Evolutionary conservation across 129 eudicot species (phyloP), one percentile per base, ranked within the genome.

Genomic region (Helianthus annuus): DNA sequence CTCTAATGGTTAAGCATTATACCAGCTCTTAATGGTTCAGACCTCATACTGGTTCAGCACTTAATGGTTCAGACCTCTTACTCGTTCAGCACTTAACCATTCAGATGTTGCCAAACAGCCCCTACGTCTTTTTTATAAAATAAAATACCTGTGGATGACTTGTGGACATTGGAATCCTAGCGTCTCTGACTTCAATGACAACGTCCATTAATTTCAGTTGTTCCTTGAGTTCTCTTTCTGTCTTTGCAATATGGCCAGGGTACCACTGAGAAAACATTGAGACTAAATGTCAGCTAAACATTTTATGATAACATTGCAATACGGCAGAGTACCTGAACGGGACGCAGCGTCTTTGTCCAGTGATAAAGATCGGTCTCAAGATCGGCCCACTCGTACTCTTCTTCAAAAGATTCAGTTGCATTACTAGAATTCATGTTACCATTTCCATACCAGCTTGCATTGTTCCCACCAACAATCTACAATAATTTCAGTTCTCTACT

Each of bases 141-240:
- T 0, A 71, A 55, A 32, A 48, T 36, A 89, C 98, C 98, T 75
- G 96, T 6, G 98, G 98, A 81, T 94, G 98, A 76, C 86, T 87
- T 61, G 98, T 94, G 69, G 97, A 87, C 86, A 87, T 64, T 24
- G 98, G 98, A 75, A 94, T 94, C 84, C 98, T 94, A 52, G 89
- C 98, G 77, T 94, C 98, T 73, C 98, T 90, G n/a, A 94, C 98
- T 84, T 94, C 98, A 78, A 94, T 89, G 42, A 94, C 98, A 76
- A 94, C 98, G 77, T 94, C 98, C 98, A 94, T 94, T 76, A 94
- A 73, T 73, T 90, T 94, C 32, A 94, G 83, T 72, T 94, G 98
- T 69, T 85, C 96, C 81, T 90, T 90, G 29, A 94, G 98, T 61
- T 94, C 97, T 61, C 85, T 94, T 81, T 94, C 98, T 19, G 98